Percentiles rank a stretch among this genome's conserved stretches.
Evolutionary conservation across 176 grass and related monocot genomes (phyloP).

Genomic region (Ananas comosus): DNA sequence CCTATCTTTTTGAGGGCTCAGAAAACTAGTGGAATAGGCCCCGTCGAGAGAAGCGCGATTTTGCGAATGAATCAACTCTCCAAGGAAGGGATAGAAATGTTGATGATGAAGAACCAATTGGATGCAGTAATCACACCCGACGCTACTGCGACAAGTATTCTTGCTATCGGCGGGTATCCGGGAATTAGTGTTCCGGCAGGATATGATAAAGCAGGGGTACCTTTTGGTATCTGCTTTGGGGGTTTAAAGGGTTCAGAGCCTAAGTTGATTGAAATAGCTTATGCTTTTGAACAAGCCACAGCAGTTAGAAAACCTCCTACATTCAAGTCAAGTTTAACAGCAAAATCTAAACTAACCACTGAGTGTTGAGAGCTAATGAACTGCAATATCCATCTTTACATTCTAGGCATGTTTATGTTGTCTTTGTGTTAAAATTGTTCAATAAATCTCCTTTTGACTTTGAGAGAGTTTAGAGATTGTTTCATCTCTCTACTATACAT

Average conservation of each 20-base stretch:
- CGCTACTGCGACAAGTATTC: not conserved
- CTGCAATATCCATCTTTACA: no score
- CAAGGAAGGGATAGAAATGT: slow-evolving; percentile 25
- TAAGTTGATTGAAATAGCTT: slow-evolving; percentile 60
- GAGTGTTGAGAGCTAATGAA: no score
- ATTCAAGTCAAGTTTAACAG: not conserved
- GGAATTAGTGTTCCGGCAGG: slow-evolving; percentile 55
- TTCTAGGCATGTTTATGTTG: no score
- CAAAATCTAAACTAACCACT: no score
- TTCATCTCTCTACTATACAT: no score
- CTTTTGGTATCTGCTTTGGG: slow-evolving; percentile 64
- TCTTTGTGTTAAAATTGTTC: no score
- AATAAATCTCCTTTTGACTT: no score
- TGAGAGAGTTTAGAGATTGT: no score
- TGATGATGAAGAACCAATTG: slow-evolving; percentile 31
- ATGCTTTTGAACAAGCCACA: slow-evolving; percentile 69
- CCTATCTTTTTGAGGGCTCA: slow-evolving; percentile 27
- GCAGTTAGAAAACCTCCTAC: slow-evolving; percentile 38
- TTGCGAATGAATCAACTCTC: slow-evolving; percentile 34
- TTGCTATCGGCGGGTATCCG: slow-evolving; percentile 48
- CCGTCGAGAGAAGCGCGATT: slow-evolving; percentile 20
- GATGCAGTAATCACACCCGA: slow-evolving; percentile 34
- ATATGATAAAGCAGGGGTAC: slow-evolving; percentile 25
- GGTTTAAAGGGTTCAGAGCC: slow-evolving; percentile 67
- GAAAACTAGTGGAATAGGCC: slow-evolving; percentile 31